Evolutionary conservation across 2,329 filamentous ascomycete genomes (phyloP), one percentile per base, ranked within the genome.

Genomic region (Parafenestella ontariensis): DNA sequence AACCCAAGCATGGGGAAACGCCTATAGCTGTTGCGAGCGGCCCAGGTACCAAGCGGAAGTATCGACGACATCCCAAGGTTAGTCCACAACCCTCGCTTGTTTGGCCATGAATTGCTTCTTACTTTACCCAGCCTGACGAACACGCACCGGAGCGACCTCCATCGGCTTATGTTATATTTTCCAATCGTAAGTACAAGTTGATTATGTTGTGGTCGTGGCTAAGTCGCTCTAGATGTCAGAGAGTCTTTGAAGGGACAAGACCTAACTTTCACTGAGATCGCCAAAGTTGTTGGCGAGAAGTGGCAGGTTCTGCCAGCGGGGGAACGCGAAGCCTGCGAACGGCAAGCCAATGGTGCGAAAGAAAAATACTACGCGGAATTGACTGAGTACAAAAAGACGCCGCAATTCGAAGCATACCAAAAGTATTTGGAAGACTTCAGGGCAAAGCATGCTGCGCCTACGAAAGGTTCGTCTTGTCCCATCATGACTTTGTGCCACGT

Each of bases 161-260:
- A 0, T 94, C 90, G 4, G 91, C 90, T 45, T 94, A 94, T 76
- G 91, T 94, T 11, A 84, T 94, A 15, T 95, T 95, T 69, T 93
- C 91, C 0, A 94, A 94, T 66, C 90, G 89, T 91, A 75, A 79
- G 88, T 81, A 28, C 39, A 6, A 18, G 18, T 11, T 11, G 46
- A 31, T 6, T 26, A 26, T 9, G 11, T 11, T 9, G 1, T 24
- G 29, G 43, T 29, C 8, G 9, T 40, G n/a, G 34, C 68, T 76
- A 54, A 76, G 31, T 3, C 7, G 1, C 11, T 36, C 0, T 61
- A 90, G 88, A 89, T 75, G 89, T 92, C 76, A 85, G 91, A 65
- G 91, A 94, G 65, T 86, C 90, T 20, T 77, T 94, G 21, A 92
- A 90, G 70, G 89, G 87, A 3, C 87, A 89, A 54, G 90, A 89